Evolutionary conservation across 2,329 filamentous ascomycete species (phyloP).

Genomic region (Scedosporium apiospermum): DNA sequence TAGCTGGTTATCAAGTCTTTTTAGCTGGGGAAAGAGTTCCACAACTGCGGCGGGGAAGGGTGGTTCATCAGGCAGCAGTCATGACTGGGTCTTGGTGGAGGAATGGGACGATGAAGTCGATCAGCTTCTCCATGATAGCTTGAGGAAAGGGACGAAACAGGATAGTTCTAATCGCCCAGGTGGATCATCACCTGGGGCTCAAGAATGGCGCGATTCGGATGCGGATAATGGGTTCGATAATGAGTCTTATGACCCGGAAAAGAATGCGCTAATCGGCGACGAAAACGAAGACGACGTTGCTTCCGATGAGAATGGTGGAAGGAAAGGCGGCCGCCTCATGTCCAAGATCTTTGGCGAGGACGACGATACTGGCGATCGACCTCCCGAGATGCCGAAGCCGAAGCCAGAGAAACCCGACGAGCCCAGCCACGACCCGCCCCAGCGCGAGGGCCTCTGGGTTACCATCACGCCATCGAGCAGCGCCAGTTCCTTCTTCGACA

Average conservation of each 20-base stretch:
- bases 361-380: constrained; percentile 15
- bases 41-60: constrained; percentile 37
- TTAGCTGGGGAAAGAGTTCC: constrained; percentile 12
- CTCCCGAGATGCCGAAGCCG: constrained; percentile 10
- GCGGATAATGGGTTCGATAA: not conserved
- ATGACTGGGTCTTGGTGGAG: constrained; percentile 63
- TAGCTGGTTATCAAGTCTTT: not conserved
- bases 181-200: not conserved
- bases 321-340: constrained; percentile 25
- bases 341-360: constrained; percentile 42
- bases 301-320: not conserved
- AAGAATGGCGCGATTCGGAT: not conserved
- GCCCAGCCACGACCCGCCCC: constrained; percentile 25
- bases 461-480: constrained; percentile 86
- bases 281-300: not conserved
- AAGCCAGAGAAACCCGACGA: constrained; percentile 14
- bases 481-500: constrained; percentile 90
- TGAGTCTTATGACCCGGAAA: not conserved
- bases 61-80: constrained; percentile 62
- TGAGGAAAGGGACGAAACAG: constrained; percentile 12
- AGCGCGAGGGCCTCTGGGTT: constrained; percentile 84
- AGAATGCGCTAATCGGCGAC: not conserved
- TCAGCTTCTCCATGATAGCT: constrained; percentile 29
- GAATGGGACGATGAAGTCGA: constrained; percentile 53
- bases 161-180: not conserved